A percentile compares a stretch with the other conserved stretches of the same genome.
Evolutionary conservation across 2,329 filamentous ascomycete genomes (phyloP).

Genomic region (Fusarium pilosicola): DNA sequence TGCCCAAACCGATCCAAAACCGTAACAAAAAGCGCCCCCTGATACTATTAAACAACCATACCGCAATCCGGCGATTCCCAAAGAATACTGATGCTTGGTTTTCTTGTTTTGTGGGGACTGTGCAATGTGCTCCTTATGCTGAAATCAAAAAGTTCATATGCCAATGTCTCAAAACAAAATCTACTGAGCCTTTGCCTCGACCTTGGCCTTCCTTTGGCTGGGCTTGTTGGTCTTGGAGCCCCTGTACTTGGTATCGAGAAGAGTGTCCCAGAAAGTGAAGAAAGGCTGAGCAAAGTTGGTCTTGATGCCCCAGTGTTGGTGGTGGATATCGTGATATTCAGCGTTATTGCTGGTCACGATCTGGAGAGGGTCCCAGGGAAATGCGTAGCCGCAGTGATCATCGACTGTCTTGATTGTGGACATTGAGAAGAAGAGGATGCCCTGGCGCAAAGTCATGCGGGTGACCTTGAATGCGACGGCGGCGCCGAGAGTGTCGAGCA

Average conservation of each 20-base stretch:
- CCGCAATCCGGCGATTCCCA: slow-evolving; percentile 34
- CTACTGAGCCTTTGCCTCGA: slow-evolving; percentile 18
- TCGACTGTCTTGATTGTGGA: slow-evolving; percentile 97
- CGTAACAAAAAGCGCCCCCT: slow-evolving; percentile 25
- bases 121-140: slow-evolving; percentile 33
- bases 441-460: slow-evolving; percentile 85
- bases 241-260: slow-evolving; percentile 84
- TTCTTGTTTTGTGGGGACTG: slow-evolving; percentile 13
- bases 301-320: slow-evolving; percentile 99
- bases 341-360: slow-evolving; percentile 94
- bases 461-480: slow-evolving; percentile 84
- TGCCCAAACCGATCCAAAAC: slow-evolving; percentile 33
- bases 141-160: slow-evolving; percentile 39
- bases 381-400: slow-evolving; percentile 95
- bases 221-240: slow-evolving; percentile 63
- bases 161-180: slow-evolving; percentile 21
- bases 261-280: slow-evolving; percentile 93
- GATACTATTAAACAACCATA: slow-evolving; percentile 17
- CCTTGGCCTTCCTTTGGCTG: slow-evolving; percentile 45
- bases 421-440: slow-evolving; percentile 87
- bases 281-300: slow-evolving; percentile 91
- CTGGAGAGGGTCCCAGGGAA: slow-evolving; percentile 95
- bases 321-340: slow-evolving; percentile 96
- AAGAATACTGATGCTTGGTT: slow-evolving; percentile 17
- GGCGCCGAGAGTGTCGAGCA: slow-evolving; percentile 90